Base-by-base conservation (phyloP, 352 stramenopile genomes). In the Phytophthora pistaciae region DNA sequence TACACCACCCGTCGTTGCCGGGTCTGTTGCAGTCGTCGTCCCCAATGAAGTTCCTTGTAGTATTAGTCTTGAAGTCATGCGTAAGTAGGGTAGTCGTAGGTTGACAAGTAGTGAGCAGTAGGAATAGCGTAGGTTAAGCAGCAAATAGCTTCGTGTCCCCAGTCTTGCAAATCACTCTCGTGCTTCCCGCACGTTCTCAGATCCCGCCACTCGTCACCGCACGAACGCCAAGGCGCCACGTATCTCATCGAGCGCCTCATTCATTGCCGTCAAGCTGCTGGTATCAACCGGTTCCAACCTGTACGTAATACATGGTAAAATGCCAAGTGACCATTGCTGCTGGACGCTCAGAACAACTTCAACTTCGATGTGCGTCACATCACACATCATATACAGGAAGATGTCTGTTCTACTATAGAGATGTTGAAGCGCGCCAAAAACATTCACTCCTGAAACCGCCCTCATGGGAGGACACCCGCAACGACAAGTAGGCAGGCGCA, bases 91-190 rank as follows among this genome's bases (percentile, higher is more conserved):
- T 73, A 76, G 64, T 38, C 49, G 60, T 65, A 72, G 64, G 61
- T 74, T 71, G 55, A 56, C 60, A 77, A 70, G 27, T 61, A 75
- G 70, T 62, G 61, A 74, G 68, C 33, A 69, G 40, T 68, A 73
- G 70, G 64, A 66, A 68, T 61, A 73, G 60, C 25, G 38, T 49
- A 60, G 40, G 56, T 60, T 49, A 56, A 70, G 53, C 49, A 70
- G 53, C 27, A 66, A 53, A 63, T 69, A 60, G 14, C 20, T 49
- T 57, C 33, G 20, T 67, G 49, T 23, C 40, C 42, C 36, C 48
- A 46, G 46, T 21, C 21, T 48, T 53, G 50, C 56, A 72, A 72
- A 75, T 74, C 62, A 44, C 31, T 14, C 44, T 50, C 38, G 23
- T 33, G 63, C 38, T 71, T 52, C 56, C 52, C 42, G 60, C 55